A percentile compares a stretch with the other conserved stretches of the same genome.
These are phyloP conservation scores for Ganoderma lingzhi DNA, from an alignment of 1,284 basidiomycete genomes.

Conservation along the genomic window DNA sequence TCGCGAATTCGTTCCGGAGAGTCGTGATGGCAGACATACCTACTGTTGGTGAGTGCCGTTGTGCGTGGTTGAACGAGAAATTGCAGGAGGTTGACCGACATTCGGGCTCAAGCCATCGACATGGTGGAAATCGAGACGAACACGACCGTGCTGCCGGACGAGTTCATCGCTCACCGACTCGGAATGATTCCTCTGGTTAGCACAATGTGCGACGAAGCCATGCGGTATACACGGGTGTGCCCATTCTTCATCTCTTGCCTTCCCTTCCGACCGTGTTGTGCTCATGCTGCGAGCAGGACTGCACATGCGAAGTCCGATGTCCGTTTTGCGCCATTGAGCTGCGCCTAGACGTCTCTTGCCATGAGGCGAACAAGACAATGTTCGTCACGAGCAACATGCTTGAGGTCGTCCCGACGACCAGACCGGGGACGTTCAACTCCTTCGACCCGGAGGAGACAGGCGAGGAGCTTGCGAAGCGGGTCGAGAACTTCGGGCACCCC, in stretches of 20 bases:
- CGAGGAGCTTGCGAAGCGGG: constrained; percentile 78
- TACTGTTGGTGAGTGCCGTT: constrained; percentile 78
- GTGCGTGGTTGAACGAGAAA: constrained; percentile 3
- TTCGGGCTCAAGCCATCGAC: constrained; percentile 82
- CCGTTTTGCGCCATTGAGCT: constrained; percentile 84
- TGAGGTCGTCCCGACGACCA: constrained; percentile 57
- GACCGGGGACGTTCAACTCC: constrained; percentile 23
- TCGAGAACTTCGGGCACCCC: constrained; percentile 84
- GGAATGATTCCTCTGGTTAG: constrained; percentile 95
- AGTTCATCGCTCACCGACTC: constrained; percentile 96
- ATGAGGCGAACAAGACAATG: constrained; percentile 70
- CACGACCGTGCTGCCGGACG: constrained; percentile 94
- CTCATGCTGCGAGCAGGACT: constrained; percentile 67
- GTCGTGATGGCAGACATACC: constrained; percentile 97
- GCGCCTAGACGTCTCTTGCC: constrained; percentile 75
- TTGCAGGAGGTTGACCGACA: background rate
- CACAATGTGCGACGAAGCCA: constrained; percentile 83
- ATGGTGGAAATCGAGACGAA: constrained; percentile 95
- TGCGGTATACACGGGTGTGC: constrained; percentile 87
- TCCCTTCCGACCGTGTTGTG: constrained; percentile 9
- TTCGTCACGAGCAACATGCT: constrained; percentile 85
- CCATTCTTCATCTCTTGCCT: constrained; percentile 44
- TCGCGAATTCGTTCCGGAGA: constrained; percentile 89
- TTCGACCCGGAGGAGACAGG: constrained; percentile 58
- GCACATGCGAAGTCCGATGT: constrained; percentile 83